These are phyloP conservation scores for Juncus inflexus DNA, from an alignment of 176 grass and related monocot species.

Conservation along the genomic window DNA sequence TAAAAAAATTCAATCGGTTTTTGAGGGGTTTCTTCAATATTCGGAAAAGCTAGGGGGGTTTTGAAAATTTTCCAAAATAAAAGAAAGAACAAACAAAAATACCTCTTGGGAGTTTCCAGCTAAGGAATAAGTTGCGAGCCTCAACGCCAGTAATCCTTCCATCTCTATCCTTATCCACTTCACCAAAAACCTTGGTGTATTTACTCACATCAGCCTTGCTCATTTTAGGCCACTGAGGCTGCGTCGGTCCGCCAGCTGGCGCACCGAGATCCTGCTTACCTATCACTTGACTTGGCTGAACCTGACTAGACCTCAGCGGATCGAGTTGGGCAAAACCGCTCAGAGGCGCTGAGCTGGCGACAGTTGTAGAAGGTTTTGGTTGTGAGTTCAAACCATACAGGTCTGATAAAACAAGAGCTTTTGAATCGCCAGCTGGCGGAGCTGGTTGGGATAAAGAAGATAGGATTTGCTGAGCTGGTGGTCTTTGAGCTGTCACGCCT, in stretches of 20 bases:
- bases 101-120: conserved; percentile 99
- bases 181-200: conserved; percentile 89
- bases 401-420: conserved; percentile 41
- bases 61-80: not conserved
- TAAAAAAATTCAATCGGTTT: conserved; percentile 28
- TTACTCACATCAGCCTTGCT: conserved; percentile 88
- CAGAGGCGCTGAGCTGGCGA: conserved; percentile 49
- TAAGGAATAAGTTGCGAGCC: conserved; percentile 91
- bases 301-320: conserved; percentile 50
- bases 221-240: conserved; percentile 88
- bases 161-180: conserved; percentile 91
- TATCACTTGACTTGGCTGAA: conserved; percentile 54
- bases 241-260: not conserved
- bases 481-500: conserved; percentile 36
- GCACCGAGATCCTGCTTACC: conserved; percentile 10
- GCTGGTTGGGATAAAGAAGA: conserved; percentile 26
- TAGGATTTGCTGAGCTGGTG: conserved; percentile 41
- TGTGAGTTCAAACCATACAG: conserved; percentile 30
- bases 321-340: conserved; percentile 52
- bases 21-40: not conserved
- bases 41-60: no score
- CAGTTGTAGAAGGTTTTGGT: conserved; percentile 39
- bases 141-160: conserved; percentile 91
- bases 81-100: not conserved
- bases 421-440: conserved; percentile 34